Percentiles rank a stretch among this genome's conserved stretches.
These are phyloP conservation scores for Penicillium sp. DNA, from an alignment of 2,329 filamentous ascomycete species.

Conservation along the genomic window DNA sequence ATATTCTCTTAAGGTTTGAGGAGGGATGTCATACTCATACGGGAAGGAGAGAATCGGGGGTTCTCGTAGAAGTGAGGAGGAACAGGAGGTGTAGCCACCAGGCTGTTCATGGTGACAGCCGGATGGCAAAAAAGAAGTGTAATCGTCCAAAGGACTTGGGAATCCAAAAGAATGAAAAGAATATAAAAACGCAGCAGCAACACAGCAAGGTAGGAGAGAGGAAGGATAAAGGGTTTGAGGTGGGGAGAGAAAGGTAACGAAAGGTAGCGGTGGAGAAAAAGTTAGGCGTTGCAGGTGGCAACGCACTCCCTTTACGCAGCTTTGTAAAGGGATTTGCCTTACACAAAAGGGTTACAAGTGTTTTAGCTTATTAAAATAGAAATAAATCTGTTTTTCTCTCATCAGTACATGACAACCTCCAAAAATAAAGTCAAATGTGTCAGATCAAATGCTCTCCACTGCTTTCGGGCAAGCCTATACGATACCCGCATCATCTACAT, in stretches of 20 bases:
- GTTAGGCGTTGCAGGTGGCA: constrained; percentile 38
- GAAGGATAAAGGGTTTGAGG: constrained; percentile 20
- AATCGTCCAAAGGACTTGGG: constrained; percentile 2
- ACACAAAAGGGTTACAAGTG: constrained; percentile 3
- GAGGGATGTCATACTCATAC: constrained; percentile 52
- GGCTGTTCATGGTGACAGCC: constrained; percentile 58
- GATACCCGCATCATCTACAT: constrained; percentile 12
- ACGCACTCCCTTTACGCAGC: constrained; percentile 29
- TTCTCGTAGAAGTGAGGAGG: constrained; percentile 64
- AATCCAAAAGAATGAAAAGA: constrained; percentile 9
- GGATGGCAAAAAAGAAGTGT: constrained; percentile 25
- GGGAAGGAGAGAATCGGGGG: constrained; percentile 59
- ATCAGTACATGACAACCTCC: neutral
- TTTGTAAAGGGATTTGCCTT: constrained; percentile 21
- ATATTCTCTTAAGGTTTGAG: constrained; percentile 6
- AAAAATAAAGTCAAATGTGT: neutral
- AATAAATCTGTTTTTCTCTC: neutral
- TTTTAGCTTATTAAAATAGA: neutral
- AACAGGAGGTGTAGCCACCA: constrained; percentile 58
- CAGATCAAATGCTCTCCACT: neutral
- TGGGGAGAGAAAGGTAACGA: constrained; percentile 26
- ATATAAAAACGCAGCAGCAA: neutral
- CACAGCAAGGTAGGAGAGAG: constrained; percentile 14
- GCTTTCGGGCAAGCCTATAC: constrained; percentile 4
- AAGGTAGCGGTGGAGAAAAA: constrained; percentile 37